Conservation (phyloP, 2,329 filamentous ascomycete species). For the Trichophyton schoenleinii region DNA sequence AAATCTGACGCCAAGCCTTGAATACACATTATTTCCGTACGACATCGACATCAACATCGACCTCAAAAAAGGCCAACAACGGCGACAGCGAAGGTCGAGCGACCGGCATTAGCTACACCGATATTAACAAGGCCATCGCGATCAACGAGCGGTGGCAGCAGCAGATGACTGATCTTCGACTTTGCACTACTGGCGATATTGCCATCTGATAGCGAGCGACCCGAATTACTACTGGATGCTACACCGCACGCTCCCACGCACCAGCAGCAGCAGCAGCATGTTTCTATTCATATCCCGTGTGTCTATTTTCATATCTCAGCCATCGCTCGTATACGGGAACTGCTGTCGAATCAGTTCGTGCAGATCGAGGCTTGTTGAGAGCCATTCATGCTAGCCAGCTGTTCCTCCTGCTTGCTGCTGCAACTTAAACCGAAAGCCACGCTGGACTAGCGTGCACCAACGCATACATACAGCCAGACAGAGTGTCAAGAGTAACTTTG, state of each 20-base stretch:
- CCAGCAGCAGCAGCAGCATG: neutral
- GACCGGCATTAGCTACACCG: no score
- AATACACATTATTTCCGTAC: neutral
- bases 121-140: no score
- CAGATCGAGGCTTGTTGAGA: neutral
- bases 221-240: neutral
- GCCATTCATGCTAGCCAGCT: neutral
- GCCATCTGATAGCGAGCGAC: neutral
- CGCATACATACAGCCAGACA: neutral
- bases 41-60: neutral
- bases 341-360: neutral
- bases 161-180: neutral
- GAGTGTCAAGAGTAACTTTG: no score
- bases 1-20: neutral
- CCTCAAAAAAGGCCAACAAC: no score
- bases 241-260: neutral
- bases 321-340: neutral
- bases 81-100: no score
- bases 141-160: neutral
- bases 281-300: neutral
- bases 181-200: neutral
- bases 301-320: slow-evolving; percentile 3
- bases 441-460: neutral
- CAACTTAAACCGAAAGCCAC: neutral
- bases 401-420: neutral